These are phyloP conservation scores for Podila clonocystis DNA, from an alignment of 192 early-diverging fungal genomes.

Conservation along the genomic window DNA sequence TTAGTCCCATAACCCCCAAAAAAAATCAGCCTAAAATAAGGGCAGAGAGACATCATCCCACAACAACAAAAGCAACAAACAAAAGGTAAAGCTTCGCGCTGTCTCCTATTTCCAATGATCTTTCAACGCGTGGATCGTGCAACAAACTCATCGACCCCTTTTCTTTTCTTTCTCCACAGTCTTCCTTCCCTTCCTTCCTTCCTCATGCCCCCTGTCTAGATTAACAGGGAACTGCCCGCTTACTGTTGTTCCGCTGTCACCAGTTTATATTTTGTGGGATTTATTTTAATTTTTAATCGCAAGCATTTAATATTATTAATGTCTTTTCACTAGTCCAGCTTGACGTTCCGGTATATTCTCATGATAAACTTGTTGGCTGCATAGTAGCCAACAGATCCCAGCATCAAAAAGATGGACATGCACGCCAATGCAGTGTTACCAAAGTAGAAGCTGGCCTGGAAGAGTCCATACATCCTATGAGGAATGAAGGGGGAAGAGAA, in stretches of 20 bases:
- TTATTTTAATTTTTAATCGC: background rate
- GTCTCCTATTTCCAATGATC: too few relatives aligned
- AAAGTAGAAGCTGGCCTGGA: constrained; percentile 86
- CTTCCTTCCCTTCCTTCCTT: too few relatives aligned
- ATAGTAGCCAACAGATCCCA: constrained; percentile 78
- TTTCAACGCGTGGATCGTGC: too few relatives aligned
- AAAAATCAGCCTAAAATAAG: background rate
- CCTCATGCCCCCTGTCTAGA: too few relatives aligned
- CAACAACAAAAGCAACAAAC: too few relatives aligned
- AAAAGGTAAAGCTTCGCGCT: too few relatives aligned
- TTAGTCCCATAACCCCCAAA: background rate
- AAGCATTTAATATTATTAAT: background rate
- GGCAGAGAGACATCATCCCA: background rate
- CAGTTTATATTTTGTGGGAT: background rate
- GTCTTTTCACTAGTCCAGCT: constrained; percentile 59
- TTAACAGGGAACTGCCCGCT: too few relatives aligned
- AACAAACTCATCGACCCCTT: too few relatives aligned
- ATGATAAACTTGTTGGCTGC: constrained; percentile 72
- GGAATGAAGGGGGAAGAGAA: background rate
- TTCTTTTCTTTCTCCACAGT: too few relatives aligned
- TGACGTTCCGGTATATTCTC: constrained; percentile 80
- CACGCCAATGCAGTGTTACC: constrained; percentile 77
- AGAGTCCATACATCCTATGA: constrained; percentile 79
- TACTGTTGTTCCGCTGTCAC: background rate
- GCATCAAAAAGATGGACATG: constrained; percentile 71